phyloP scores from a whole-genome alignment of 2,329 filamentous ascomycete species.

The Neofusicoccum umdonicola region DNA sequence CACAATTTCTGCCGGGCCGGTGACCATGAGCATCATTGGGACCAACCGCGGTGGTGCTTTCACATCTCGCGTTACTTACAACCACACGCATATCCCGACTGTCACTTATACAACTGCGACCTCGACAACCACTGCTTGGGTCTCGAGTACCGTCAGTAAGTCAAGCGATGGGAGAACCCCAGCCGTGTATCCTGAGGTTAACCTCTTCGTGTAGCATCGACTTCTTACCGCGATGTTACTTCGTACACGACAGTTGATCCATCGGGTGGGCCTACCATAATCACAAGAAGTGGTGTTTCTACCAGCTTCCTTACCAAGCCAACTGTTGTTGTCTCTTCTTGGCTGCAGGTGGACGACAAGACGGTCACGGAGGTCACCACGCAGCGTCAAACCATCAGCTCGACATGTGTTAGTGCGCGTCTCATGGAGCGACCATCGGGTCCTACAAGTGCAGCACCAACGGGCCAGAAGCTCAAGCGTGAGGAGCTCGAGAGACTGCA shows the following conservation, averaged over 20 bases:
- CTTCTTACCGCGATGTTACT: background rate
- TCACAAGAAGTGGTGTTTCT: background rate
- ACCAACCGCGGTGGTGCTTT: conserved; percentile 7
- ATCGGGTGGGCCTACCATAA: background rate
- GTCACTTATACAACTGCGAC: conserved; percentile 6
- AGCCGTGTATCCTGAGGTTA: background rate
- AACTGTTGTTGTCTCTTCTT: background rate
- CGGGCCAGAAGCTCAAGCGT: background rate
- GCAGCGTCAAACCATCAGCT: background rate
- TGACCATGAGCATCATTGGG: conserved; percentile 3
- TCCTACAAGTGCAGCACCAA: background rate
- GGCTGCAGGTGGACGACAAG: background rate
- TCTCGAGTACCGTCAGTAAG: conserved; percentile 9
- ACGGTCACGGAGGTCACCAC: background rate
- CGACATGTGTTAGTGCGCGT: background rate
- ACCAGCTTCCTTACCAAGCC: conserved; percentile 5
- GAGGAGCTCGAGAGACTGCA: background rate
- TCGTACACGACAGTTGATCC: conserved; percentile 5
- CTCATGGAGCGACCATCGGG: background rate
- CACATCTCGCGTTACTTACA: conserved; percentile 6
- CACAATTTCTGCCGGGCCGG: conserved; percentile 11
- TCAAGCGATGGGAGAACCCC: no score
- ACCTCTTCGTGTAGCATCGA: background rate
- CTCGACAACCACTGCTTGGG: background rate
- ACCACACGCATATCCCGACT: background rate